Evolutionary conservation across 768 basidiomycete species (phyloP), one percentile per base, ranked within the genome.

Genomic region (Megacollybia marginata): DNA sequence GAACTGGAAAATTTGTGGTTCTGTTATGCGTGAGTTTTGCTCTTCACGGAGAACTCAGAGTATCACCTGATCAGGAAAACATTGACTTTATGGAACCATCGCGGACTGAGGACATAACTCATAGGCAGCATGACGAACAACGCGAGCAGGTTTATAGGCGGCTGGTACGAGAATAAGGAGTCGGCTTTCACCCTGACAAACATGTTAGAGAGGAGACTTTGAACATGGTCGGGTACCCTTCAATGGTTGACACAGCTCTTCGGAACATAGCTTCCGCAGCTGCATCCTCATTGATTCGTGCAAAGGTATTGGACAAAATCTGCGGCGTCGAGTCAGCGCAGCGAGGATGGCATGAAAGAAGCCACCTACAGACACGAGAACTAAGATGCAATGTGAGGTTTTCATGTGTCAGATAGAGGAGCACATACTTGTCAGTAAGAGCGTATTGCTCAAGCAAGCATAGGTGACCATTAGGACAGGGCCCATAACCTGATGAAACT

Each of bases 41-140:
- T 32, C 9, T 49, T n/a, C 6, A 6, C 23, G 23, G 4, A 28
- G 23, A 28, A 6, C 23, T 28, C 23, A 28, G 23, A 28, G 6
- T 28, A 28, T 16, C 57, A 86, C 85, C 88, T 79, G 57, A 92
- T 92, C 75, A 91, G 76, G 59, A 91, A 87, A 1, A 92, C 90
- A 55, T 92, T 92, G 58, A 92, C 78, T 72, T 97, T 97, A 63
- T 98, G 95, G 62, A 98, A 97, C 92, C 92, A 97, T 48, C 95
- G 75, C n/a, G 93, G 92, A 7, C 76, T 77, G n/a, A 96, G 72
- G 47, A 92, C 66, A 62, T 88, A 93, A 55, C 85, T 88, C 18
- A 88, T 74, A 2, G 96, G 93, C 53, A 93, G 72, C 77, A 99
- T 86, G 54, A 95, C 71, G 47, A 82, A 80, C 12, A 98, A 69